Evolutionary conservation across 2,329 filamentous ascomycete species (phyloP), one percentile per base, ranked within the genome.

Genomic region (Zymoseptoria crescenta): DNA sequence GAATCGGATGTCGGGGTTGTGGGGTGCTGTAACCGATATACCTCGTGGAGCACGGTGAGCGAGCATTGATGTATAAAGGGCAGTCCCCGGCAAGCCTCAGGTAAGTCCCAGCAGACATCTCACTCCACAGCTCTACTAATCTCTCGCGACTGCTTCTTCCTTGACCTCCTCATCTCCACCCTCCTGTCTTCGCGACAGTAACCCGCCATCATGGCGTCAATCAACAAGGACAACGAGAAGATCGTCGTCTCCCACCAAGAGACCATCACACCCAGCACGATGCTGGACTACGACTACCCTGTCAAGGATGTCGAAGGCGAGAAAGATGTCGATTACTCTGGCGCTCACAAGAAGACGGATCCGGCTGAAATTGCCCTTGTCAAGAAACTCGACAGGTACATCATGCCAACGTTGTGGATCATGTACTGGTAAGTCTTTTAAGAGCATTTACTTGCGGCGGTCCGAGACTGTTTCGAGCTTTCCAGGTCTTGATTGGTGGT

Each of bases 301-400:
- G 35, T 19, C 28, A 58, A 59, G 51, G 55, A 62, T 54, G 49
- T 54, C 21, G 58, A 57, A 35, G 49, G 54, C 20, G 48, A 55
- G 8, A 19, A 28, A 2, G 49, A 49, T 8, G 52, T 66, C 48
- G 69, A 70, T 53, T 71, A 72, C 56, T 69, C 68, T 8, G 69
- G 68, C 49, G 70, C 69, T n/a, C 61, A 67, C 45, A 63, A 61
- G 30, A 71, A 72, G 64, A 70, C 67, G n/a, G 68, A 70, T 50
- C 68, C 68, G 1, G 58, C 49, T 8, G 68, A 71, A 59, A 71
- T 72, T 35, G 60, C 55, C 0, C 63, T 71, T 4, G 69, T 70
- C 24, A 68, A 62, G 57, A 72, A 70, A 61, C 63, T 71, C 3
- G 69, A 70, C 55, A 56, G 59, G 50, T 69, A 59, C 49, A 69